These are phyloP conservation scores for Tephrocybe sp. DNA, from an alignment of 768 basidiomycete genomes.

Conservation along the genomic window DNA sequence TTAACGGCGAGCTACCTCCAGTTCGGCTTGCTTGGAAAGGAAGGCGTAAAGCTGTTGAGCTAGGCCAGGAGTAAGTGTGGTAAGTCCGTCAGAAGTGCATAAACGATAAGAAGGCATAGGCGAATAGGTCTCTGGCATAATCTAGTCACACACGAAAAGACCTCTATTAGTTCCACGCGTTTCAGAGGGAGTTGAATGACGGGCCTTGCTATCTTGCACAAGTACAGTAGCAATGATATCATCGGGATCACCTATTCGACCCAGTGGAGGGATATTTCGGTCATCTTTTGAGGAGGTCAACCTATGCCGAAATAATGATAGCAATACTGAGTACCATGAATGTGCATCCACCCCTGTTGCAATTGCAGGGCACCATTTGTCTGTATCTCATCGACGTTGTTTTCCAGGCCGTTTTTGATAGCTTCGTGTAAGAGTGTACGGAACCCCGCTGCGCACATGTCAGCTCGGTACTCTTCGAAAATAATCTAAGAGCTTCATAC, in stretches of 20 bases:
- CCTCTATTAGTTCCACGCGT: background rate
- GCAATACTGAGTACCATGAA: slow-evolving; percentile 66
- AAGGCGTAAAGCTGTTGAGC: slow-evolving; percentile 43
- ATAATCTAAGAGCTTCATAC: slow-evolving; percentile 39
- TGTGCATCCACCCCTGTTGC: slow-evolving; percentile 85
- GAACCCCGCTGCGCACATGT: slow-evolving; percentile 50
- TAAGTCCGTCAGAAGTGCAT: slow-evolving; percentile 73
- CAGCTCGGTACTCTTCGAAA: background rate
- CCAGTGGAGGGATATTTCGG: slow-evolving; percentile 73
- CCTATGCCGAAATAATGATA: background rate
- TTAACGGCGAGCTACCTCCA: slow-evolving; percentile 24
- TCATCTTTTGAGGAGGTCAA: slow-evolving; percentile 51
- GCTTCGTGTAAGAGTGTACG: slow-evolving; percentile 59
- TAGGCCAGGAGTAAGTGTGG: slow-evolving; percentile 68
- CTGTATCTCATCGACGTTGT: slow-evolving; percentile 67
- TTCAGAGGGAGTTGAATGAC: slow-evolving; percentile 13
- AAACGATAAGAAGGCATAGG: slow-evolving; percentile 84
- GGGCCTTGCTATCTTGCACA: slow-evolving; percentile 67
- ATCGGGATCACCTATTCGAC: slow-evolving; percentile 79
- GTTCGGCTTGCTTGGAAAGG: slow-evolving; percentile 32
- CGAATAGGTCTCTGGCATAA: slow-evolving; percentile 71
- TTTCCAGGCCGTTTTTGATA: slow-evolving; percentile 51
- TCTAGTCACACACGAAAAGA: slow-evolving; percentile 35
- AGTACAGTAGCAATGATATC: slow-evolving; percentile 80
- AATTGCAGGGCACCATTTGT: slow-evolving; percentile 63